These are phyloP conservation scores for Lotmaria passim DNA, from an alignment of 208 protist genomes.

Conservation along the genomic window DNA sequence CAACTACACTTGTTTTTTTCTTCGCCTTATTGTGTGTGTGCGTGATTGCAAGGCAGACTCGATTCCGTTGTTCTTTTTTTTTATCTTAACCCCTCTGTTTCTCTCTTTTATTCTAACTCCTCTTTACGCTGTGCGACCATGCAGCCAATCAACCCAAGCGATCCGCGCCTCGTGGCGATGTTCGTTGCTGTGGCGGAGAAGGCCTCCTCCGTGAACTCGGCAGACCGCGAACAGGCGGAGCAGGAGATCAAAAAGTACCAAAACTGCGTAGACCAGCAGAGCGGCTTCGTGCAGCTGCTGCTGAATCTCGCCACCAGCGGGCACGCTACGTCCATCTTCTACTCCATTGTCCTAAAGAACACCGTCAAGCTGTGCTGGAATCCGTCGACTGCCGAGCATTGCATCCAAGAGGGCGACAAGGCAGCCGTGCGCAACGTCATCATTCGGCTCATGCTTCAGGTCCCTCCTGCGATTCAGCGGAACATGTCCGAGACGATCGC, in stretches of 20 bases:
- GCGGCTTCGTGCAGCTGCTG: slow-evolving; percentile 71
- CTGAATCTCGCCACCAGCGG: slow-evolving; percentile 47
- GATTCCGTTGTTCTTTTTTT: no score
- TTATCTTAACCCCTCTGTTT: neutral
- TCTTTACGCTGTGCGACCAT: slow-evolving; percentile 41
- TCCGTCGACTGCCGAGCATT: slow-evolving; percentile 70
- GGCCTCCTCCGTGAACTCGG: slow-evolving; percentile 55
- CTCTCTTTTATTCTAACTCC: neutral
- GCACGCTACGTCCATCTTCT: slow-evolving; percentile 52
- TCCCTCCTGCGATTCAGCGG: slow-evolving; percentile 60
- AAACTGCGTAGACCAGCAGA: slow-evolving; percentile 67
- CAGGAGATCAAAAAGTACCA: slow-evolving; percentile 61
- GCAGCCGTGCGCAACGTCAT: slow-evolving; percentile 55
- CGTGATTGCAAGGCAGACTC: no score
- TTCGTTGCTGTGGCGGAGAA: slow-evolving; percentile 44
- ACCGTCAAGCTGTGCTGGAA: slow-evolving; percentile 88
- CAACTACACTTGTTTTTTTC: no score
- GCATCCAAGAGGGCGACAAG: slow-evolving; percentile 81
- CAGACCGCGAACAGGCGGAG: slow-evolving; percentile 62
- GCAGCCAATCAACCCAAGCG: slow-evolving; percentile 56
- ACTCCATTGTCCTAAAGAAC: slow-evolving; percentile 88
- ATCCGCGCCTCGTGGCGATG: slow-evolving; percentile 36
- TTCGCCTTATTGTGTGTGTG: no score
- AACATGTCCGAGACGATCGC: slow-evolving; percentile 91
- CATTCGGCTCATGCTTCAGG: slow-evolving; percentile 64